These are phyloP conservation scores for Termitomyces sp. DNA, from an alignment of 768 basidiomycete species.

Conservation along the genomic window DNA sequence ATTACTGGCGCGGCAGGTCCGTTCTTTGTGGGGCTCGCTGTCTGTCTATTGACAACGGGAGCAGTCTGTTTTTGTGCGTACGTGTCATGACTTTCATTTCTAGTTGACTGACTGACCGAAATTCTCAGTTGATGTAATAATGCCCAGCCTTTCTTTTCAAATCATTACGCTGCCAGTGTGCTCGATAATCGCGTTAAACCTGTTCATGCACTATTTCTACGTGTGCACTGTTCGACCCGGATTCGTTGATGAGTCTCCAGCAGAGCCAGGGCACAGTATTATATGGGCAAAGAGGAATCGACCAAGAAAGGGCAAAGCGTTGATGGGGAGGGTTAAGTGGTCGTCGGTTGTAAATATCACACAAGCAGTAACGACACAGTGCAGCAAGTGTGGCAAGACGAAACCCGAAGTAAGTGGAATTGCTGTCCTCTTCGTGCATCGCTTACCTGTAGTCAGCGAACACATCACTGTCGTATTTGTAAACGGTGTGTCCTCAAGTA, in stretches of 20 bases:
- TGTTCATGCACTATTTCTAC: slow-evolving; percentile 80
- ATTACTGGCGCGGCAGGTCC: slow-evolving; percentile 91
- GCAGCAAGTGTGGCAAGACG: slow-evolving; percentile 59
- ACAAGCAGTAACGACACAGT: slow-evolving; percentile 49
- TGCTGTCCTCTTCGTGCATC: not conserved
- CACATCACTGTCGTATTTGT: slow-evolving; percentile 38
- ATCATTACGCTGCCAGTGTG: slow-evolving; percentile 63
- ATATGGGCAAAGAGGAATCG: slow-evolving; percentile 52
- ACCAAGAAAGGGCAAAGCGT: slow-evolving; percentile 16
- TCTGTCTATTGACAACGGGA: slow-evolving; percentile 63
- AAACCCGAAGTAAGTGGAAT: slow-evolving; percentile 69
- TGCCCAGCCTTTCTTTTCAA: slow-evolving; percentile 55
- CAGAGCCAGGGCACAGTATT: slow-evolving; percentile 30
- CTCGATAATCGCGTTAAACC: slow-evolving; percentile 69
- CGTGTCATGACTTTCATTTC: not conserved
- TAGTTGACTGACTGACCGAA: not conserved
- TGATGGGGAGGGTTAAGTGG: slow-evolving; percentile 45
- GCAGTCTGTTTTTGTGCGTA: slow-evolving; percentile 77
- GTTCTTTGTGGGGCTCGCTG: slow-evolving; percentile 79
- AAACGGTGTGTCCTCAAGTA: slow-evolving; percentile 82
- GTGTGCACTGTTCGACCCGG: slow-evolving; percentile 80
- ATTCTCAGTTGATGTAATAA: slow-evolving; percentile 68
- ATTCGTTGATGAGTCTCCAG: slow-evolving; percentile 57
- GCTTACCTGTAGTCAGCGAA: slow-evolving; percentile 46
- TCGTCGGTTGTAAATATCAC: slow-evolving; percentile 45